Conservation (phyloP, 768 basidiomycete genomes). For the Pholiota microspora region DNA sequence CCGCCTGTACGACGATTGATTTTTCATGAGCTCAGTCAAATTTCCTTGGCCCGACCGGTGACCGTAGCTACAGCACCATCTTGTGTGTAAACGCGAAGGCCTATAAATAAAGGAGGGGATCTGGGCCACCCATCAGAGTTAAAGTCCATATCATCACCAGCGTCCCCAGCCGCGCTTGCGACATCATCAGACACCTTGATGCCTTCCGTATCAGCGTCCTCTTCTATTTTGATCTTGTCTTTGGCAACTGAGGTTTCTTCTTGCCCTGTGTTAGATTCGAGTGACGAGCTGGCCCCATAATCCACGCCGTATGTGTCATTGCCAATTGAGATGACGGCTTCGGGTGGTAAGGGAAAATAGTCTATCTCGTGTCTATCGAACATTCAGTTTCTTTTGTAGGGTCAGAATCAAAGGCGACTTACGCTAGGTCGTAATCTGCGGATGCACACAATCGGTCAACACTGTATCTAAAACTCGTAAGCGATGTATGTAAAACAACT, state of each 20-base stretch:
- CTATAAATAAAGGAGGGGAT: conserved; percentile 25
- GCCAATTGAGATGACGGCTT: not conserved
- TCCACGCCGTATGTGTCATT: no score
- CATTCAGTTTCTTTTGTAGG: not conserved
- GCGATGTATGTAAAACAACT: not conserved
- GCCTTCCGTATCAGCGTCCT: not conserved
- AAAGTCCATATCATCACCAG: not conserved
- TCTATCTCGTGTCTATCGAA: conserved; percentile 1
- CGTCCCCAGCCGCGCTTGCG: not conserved
- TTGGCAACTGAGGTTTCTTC: not conserved
- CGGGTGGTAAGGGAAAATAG: not conserved
- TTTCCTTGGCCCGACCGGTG: conserved; percentile 27
- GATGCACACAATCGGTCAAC: no score
- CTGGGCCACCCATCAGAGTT: not conserved
- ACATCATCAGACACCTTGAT: no score
- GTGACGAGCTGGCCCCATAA: not conserved
- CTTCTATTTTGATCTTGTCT: not conserved
- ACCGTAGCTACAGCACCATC: conserved; percentile 27
- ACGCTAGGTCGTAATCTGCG: conserved; percentile 4
- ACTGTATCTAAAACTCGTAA: not conserved
- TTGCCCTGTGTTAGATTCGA: no score
- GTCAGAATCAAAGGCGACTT: no score
- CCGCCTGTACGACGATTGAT: no score
- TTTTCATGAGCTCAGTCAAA: not conserved
- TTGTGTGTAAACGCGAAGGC: conserved; percentile 36